These are phyloP conservation scores for Talaromyces sp. DNA, from an alignment of 2,329 filamentous ascomycete species.

Conservation along the genomic window DNA sequence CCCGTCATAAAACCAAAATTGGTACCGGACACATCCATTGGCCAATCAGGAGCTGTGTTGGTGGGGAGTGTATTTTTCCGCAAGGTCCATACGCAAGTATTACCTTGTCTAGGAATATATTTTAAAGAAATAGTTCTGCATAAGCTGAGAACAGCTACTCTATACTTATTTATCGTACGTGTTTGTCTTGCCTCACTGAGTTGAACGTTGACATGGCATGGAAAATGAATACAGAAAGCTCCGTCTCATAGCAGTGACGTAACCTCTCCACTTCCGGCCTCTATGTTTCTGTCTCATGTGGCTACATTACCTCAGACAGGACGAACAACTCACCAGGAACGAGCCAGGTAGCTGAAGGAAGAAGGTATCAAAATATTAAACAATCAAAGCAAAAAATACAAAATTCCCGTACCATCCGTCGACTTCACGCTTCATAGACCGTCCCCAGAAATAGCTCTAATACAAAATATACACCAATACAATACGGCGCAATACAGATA, in stretches of 20 bases:
- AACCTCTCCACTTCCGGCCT: neutral
- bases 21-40: neutral
- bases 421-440: neutral
- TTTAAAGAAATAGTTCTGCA: neutral
- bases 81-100: neutral
- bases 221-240: neutral
- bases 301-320: neutral
- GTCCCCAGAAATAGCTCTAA: neutral
- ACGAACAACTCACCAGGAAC: neutral
- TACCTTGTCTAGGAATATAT: neutral
- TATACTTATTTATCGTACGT: neutral
- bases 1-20: conserved; percentile 1
- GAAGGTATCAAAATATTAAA: neutral
- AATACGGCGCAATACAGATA: neutral
- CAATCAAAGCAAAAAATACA: neutral
- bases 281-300: neutral
- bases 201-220: neutral
- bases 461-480: no score
- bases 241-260: neutral
- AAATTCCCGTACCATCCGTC: neutral
- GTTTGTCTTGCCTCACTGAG: neutral
- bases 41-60: neutral
- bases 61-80: neutral
- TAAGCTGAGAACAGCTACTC: neutral
- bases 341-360: no score